Conservation (phyloP, 148 eudicot species). For the Nyssa sinensis region DNA sequence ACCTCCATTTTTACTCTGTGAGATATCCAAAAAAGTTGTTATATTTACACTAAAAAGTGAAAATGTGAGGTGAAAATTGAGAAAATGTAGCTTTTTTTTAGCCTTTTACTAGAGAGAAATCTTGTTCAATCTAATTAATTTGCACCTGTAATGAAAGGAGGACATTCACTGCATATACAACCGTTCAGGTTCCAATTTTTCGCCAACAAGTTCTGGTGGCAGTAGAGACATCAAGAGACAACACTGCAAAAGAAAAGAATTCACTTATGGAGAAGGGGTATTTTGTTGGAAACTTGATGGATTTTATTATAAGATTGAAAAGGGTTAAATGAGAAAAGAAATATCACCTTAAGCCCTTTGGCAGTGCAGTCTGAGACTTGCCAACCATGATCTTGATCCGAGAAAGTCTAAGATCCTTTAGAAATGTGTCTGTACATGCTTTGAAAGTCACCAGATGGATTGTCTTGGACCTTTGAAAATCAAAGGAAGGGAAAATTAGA, state of each 20-base stretch:
- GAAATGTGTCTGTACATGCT: slow-evolving; percentile 46
- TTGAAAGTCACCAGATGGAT: slow-evolving; percentile 43
- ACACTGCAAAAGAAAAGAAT: slow-evolving; percentile 26
- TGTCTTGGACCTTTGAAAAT: slow-evolving; percentile 31
- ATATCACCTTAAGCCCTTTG: slow-evolving; percentile 47
- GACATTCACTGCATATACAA: slow-evolving; percentile 50
- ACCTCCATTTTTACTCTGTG: slow-evolving; percentile 51
- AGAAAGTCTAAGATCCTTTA: slow-evolving; percentile 64
- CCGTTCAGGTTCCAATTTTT: slow-evolving; percentile 22
- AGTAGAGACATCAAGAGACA: slow-evolving; percentile 36
- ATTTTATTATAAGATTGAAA: no score
- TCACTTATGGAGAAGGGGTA: background rate
- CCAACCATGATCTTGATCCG: slow-evolving; percentile 58
- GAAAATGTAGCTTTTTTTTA: no score
- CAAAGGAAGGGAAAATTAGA: no score
- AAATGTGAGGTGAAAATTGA: no score
- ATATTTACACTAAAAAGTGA: no score
- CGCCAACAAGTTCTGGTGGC: slow-evolving; percentile 44
- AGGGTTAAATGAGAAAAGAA: no score
- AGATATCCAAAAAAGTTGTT: no score
- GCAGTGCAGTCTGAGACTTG: slow-evolving; percentile 61
- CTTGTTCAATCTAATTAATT: background rate
- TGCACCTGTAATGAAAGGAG: slow-evolving; percentile 46
- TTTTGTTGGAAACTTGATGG: no score
- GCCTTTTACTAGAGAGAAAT: no score